Evolutionary conservation across 805 yeast species (phyloP), one percentile per base, ranked within the genome.

Genomic region (Brettanomyces bruxellensis): DNA sequence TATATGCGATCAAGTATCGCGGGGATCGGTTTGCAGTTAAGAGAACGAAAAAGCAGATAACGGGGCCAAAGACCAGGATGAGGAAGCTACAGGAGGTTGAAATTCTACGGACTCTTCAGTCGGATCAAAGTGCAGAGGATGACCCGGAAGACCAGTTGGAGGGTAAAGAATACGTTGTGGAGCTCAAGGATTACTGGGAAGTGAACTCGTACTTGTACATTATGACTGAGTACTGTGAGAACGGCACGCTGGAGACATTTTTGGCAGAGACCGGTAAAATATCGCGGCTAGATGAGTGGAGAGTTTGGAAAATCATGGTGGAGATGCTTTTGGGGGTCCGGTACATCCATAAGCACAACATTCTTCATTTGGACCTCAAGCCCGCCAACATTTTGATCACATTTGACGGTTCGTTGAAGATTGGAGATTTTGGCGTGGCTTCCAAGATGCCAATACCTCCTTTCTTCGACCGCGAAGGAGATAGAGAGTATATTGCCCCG

Each of bases 351-450:
- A 74, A 72, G 56, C 81, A 83, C 51, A 75, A 76, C 49, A 83
- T 86, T 45, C 69, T 90, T 44, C 99, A 93, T 66, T 68, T 93
- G 45, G 99, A 93, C 65, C 66, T 93, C 59, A 93, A 93, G 65
- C 99, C 99, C 1, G 96, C 97, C 2, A 93, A 93, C 63, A 80
- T 93, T 3, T 83, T 93, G 57, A 82, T 93, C 44, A 88, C 97
- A 1, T 93, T 93, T 66, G 98, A 93, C 61, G 99, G 99, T 28
- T 78, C 81, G 30, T 73, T 93, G 56, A 93, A 91, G 68, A 84
- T 93, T 58, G 99, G 96, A 18, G 99, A 93, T 66, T 93, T 93
- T 69, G 99, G 99, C 7, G 79, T 93, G 72, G 95, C 97, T 5
- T 78, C 95, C 3, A 79, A 77, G 53, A 68, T 80, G 45, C 98